Evolutionary conservation across 371 early-diverging fungal genomes (phyloP).

Genomic region (Lichtheimia corymbifera): DNA sequence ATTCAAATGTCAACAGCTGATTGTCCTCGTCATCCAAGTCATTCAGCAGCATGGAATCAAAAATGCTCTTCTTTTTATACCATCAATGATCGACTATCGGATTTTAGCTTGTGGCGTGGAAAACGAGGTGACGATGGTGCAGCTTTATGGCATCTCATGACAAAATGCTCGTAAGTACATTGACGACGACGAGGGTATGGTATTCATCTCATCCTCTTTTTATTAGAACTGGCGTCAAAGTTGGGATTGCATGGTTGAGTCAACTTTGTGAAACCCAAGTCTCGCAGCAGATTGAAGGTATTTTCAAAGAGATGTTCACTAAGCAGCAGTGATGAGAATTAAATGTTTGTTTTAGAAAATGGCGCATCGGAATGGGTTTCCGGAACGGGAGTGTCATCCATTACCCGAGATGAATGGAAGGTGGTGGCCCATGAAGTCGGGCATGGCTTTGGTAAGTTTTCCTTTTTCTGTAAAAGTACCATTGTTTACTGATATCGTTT

Average conservation of each 20-base stretch:
- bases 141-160: constrained; percentile 95
- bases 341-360: constrained; percentile 27
- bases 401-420: constrained; percentile 88
- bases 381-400: constrained; percentile 89
- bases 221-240: constrained; percentile 73
- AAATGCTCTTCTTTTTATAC: constrained; percentile 72
- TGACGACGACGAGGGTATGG: too few species aligned
- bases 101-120: constrained; percentile 91
- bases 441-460: constrained; percentile 73
- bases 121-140: constrained; percentile 65
- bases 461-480: background rate
- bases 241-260: constrained; percentile 94
- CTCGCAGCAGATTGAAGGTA: constrained; percentile 47
- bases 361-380: constrained; percentile 62
- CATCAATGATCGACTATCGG: constrained; percentile 80
- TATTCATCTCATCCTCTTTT: too few species aligned
- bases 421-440: constrained; percentile 96
- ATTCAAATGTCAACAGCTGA: constrained; percentile 67
- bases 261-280: constrained; percentile 72
- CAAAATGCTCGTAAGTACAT: constrained; percentile 68
- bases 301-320: background rate
- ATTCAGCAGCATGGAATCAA: constrained; percentile 69
- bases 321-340: background rate
- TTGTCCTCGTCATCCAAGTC: constrained; percentile 55
- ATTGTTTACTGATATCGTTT: background rate